Conservation (phyloP, 805 yeast genomes). For the Kodamaea jinghongensis region DNA sequence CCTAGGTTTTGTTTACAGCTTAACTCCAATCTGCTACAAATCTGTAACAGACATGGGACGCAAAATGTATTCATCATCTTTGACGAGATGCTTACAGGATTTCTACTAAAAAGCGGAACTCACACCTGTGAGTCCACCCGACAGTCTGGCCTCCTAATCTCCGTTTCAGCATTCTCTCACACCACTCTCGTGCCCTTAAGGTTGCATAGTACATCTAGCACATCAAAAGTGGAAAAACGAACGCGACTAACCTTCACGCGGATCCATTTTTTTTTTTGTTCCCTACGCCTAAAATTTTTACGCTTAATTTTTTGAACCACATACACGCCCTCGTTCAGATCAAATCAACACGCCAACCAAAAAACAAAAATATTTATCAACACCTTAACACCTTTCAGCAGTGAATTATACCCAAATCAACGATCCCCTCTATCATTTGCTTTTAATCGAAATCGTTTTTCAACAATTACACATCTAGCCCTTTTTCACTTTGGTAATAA, state of each 20-base stretch:
- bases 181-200: no score
- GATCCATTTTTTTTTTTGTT: constrained; percentile 1
- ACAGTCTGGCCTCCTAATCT: no score
- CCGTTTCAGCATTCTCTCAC: no score
- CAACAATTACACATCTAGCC: neutral
- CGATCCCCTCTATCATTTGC: neutral
- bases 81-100: no score
- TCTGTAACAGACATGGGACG: no score
- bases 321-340: constrained; percentile 9
- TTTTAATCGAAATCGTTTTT: neutral
- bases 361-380: constrained; percentile 4
- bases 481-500: neutral
- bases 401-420: neutral
- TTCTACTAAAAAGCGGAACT: no score
- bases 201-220: no score
- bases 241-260: neutral
- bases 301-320: constrained; percentile 3
- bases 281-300: constrained; percentile 2
- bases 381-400: constrained; percentile 1
- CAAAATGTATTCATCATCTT: no score
- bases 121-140: no score
- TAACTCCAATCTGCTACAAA: no score
- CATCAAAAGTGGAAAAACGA: no score
- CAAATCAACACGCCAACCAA: constrained; percentile 13
- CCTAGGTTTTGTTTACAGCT: no score